A percentile compares a stretch with the other conserved stretches of the same genome.
These are phyloP conservation scores for Nissolia schottii DNA, from an alignment of 306 rosid species.

Conservation along the genomic window DNA sequence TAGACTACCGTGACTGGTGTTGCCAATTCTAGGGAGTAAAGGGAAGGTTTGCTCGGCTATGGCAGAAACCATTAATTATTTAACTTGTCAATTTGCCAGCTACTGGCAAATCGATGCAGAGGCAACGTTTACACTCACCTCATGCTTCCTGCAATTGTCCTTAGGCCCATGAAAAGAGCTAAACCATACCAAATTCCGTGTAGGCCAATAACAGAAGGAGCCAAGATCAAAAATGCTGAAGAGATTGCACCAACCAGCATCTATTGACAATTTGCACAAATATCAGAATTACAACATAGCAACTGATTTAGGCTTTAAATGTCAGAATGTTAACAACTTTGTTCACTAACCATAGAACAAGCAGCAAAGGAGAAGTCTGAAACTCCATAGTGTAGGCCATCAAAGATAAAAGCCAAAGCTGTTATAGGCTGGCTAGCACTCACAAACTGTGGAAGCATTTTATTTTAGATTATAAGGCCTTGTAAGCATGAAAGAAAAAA, in stretches of 20 bases:
- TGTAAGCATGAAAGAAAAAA: background rate
- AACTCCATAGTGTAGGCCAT: constrained; percentile 18
- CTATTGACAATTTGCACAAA: background rate
- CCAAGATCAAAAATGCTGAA: background rate
- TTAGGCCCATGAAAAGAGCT: constrained; percentile 14
- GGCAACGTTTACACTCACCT: background rate
- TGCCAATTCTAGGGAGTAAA: too few species aligned
- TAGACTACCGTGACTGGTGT: too few species aligned
- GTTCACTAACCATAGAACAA: constrained; percentile 8
- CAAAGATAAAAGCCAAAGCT: constrained; percentile 18
- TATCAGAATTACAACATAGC: background rate
- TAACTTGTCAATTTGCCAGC: background rate
- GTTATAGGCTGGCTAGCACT: constrained; percentile 16
- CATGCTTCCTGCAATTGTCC: constrained; percentile 5
- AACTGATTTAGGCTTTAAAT: background rate
- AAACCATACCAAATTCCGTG: constrained; percentile 19
- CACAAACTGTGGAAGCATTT: background rate
- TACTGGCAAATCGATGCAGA: background rate
- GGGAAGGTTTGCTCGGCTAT: too few species aligned
- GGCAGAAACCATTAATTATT: background rate
- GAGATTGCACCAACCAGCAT: constrained; percentile 2
- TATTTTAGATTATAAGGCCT: background rate
- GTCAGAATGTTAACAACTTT: background rate
- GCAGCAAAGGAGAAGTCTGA: constrained; percentile 20
- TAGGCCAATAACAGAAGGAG: background rate